Conservation (phyloP, 768 basidiomycete genomes). For the Lepiota subincarnata region DNA sequence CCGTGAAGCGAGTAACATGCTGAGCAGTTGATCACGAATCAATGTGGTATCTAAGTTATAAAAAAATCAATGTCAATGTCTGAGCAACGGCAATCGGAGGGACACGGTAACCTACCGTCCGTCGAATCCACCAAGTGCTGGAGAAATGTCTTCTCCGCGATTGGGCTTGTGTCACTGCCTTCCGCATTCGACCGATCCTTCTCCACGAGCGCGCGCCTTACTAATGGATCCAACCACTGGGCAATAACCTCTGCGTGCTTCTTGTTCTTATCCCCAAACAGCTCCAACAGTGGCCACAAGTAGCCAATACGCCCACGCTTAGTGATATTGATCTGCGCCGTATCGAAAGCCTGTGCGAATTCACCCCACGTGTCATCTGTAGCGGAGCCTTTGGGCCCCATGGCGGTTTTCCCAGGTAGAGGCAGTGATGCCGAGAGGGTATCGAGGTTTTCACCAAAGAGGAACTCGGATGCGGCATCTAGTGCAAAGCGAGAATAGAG, state of each 20-base stretch:
- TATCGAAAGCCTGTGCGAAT: constrained; percentile 54
- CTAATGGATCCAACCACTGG: constrained; percentile 61
- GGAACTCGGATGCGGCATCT: constrained; percentile 69
- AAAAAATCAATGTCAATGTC: background rate
- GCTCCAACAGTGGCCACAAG: constrained; percentile 59
- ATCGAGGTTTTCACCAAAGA: constrained; percentile 63
- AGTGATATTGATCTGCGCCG: too few species aligned
- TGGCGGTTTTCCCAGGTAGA: constrained; percentile 33
- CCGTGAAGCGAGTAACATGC: constrained; percentile 69
- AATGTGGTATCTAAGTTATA: constrained; percentile 47
- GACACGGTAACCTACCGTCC: constrained; percentile 38
- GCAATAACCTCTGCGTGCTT: constrained; percentile 48
- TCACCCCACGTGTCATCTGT: constrained; percentile 59
- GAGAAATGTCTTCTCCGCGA: constrained; percentile 58
- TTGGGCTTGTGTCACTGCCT: constrained; percentile 18
- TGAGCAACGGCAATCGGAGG: too few species aligned
- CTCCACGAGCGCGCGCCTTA: constrained; percentile 46
- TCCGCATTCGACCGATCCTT: constrained; percentile 35
- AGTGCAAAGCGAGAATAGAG: constrained; percentile 64
- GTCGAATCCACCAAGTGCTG: constrained; percentile 66
- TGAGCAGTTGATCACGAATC: constrained; percentile 76
- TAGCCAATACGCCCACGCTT: constrained; percentile 31
- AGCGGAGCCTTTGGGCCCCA: constrained; percentile 58
- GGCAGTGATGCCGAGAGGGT: constrained; percentile 56
- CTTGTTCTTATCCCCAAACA: constrained; percentile 49